Evolutionary conservation across 495 filamentous ascomycete species (phyloP), one percentile per base, ranked within the genome.

Genomic region (Penicillium coprophilum): DNA sequence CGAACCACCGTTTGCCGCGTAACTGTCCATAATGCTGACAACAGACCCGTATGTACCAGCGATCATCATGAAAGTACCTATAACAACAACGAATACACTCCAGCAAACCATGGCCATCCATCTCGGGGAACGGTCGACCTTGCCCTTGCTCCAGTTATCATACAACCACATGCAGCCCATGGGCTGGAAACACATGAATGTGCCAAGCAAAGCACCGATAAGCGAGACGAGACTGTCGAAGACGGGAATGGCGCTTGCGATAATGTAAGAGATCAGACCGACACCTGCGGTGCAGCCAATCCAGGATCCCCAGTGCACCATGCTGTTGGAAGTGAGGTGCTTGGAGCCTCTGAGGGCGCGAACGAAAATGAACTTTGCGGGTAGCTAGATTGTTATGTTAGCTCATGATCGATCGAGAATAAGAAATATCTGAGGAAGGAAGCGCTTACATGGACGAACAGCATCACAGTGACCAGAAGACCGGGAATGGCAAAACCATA

Each of bases 401-500:
- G 71, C 80, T n/a, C 6, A 11, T 12, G 17, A 13, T 24, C 13
- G 1, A 27, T 15, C 15, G 13, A 17, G 34, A 38, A 38, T 38
- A 21, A 50, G 10, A 9, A 8, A 13, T 4, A 15, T 27, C 27
- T 2, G 19, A 31, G 28, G 7, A 20, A 28, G 23, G 27, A 34
- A 24, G 34, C n/a, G 11, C 64, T 55, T 56, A 73, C 71, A 55
- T 73, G 72, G 23, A 66, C 32, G 21, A 70, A 53, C 2, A 71
- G 48, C 24, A 65, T 68, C 2, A 65, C 69, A 3, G 70, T 64
- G n/a, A 71, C 69, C 11, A 71, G 50, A 27, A 74, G 43, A 6
- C 68, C 86, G 10, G 90, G 90, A 9, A 89, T 62, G 10, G 87
- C 89, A 57, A 92, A 71, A 6, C 88, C 89, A 59, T 87, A 94